These are phyloP conservation scores for Lobulomyces angularis DNA, from an alignment of 192 early-diverging fungal species.

Conservation along the genomic window DNA sequence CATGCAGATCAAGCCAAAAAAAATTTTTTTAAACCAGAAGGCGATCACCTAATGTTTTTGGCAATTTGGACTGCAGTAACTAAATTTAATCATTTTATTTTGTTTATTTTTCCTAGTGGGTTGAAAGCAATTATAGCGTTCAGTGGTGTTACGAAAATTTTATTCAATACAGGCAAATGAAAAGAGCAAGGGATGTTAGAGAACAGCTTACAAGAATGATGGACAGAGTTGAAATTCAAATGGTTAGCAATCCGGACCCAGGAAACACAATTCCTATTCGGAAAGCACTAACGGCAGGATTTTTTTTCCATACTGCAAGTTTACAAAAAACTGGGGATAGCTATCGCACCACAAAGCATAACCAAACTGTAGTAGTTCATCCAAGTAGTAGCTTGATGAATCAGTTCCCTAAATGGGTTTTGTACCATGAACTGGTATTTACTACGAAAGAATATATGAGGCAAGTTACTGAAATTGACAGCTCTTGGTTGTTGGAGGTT, in stretches of 20 bases:
- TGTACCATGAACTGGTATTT: conserved; percentile 87
- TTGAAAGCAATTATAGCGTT: conserved; percentile 74
- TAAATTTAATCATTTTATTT: conserved; percentile 2
- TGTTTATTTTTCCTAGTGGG: conserved; percentile 20
- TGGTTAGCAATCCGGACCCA: conserved; percentile 73
- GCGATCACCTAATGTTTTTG: conserved; percentile 86
- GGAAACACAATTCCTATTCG: conserved; percentile 75
- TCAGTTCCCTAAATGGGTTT: conserved; percentile 69
- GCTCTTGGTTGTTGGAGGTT: conserved; percentile 72
- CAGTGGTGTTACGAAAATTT: conserved; percentile 98
- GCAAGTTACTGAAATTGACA: conserved; percentile 82
- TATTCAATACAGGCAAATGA: conserved; percentile 84
- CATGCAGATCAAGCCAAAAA: conserved; percentile 88
- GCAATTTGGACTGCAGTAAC: conserved; percentile 79
- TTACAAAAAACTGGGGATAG: conserved; percentile 77
- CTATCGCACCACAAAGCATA: conserved; percentile 82
- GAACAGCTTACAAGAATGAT: conserved; percentile 87
- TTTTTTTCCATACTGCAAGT: conserved; percentile 87
- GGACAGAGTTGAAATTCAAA: conserved; percentile 76
- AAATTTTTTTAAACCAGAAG: conserved; percentile 78
- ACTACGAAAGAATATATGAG: conserved; percentile 87
- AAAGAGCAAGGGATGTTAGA: conserved; percentile 77
- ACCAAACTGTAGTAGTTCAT: conserved; percentile 84
- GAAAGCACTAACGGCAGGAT: conserved; percentile 86
- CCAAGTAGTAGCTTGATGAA: conserved; percentile 73